Evolutionary conservation across 1,139 yeast species (phyloP), one percentile per base, ranked within the genome.

Genomic region (Suhomyces chickasaworum): DNA sequence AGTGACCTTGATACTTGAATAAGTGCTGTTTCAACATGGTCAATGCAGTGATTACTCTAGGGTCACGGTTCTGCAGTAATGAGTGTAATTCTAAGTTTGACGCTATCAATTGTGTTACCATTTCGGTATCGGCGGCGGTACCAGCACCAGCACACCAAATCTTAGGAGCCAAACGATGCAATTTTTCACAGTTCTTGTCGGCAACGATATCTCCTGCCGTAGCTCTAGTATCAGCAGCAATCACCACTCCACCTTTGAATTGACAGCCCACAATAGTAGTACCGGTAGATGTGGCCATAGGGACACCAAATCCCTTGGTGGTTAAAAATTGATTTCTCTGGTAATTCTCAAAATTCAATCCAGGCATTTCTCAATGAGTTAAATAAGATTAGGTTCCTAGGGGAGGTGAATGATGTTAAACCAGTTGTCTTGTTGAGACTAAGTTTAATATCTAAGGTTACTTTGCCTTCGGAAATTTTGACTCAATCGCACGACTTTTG

Each of bases 91-190:
- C 99, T 56, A 93, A 75, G 65, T 91, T 91, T 41, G 96, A 89
- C 25, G 91, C 83, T 58, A 90, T 90, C 63, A 93, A 77, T 67
- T 89, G 96, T 6, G 99, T 93, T 23, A 89, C 96, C 88, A 87
- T 86, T 65, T 93, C 98, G 9, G 97, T 93, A 65, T 93, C 99
- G n/a, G 99, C 99, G 38, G 99, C 99, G 16, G 99, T 93, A 66
- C 99, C 99, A 3, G 99, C 99, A 59, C 99, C 99, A 45, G 97
- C 97, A 81, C 98, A 93, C 99, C 99, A 93, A 62, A 93, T 93
- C 63, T 80, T 81, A 10, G 99, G 97, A 2, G 97, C 81, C 58
- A 93, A 80, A 59, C 96, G 75, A 71, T 93, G 99, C 54, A 93
- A 77, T 71, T 93, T 93, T 64, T 91, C 97, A 77, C 98, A 91